Evolutionary conservation across 202 grass and related monocot genomes (phyloP).

Genomic region (Brachypodium distachyon): DNA sequence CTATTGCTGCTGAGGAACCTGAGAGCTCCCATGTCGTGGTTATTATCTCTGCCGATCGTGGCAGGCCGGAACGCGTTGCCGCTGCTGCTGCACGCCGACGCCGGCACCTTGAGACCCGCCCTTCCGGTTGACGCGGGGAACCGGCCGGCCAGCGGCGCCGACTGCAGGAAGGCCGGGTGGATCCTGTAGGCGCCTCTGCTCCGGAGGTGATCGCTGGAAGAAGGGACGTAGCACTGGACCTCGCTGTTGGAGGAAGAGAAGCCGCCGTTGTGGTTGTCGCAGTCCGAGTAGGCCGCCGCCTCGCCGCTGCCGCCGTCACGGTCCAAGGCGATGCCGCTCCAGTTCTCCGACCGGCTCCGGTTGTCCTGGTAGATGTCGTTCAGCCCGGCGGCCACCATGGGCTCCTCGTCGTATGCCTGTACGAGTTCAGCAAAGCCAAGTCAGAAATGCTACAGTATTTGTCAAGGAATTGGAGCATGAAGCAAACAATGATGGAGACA

Average conservation of each 20-base stretch:
- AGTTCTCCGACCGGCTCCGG: constrained; percentile 74
- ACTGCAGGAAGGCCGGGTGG: constrained; percentile 42
- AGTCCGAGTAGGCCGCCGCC: constrained; percentile 34
- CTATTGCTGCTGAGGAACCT: constrained; percentile 33
- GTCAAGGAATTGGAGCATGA: not conserved
- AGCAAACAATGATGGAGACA: not conserved
- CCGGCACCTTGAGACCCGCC: constrained; percentile 44
- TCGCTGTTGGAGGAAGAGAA: constrained; percentile 64
- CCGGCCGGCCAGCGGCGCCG: constrained; percentile 36
- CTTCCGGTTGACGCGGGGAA: constrained; percentile 35
- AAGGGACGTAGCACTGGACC: constrained; percentile 45
- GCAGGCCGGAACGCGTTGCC: constrained; percentile 58
- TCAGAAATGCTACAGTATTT: not conserved
- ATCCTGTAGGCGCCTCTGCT: constrained; percentile 38
- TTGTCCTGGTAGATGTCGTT: constrained; percentile 60
- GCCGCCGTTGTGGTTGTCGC: constrained; percentile 20
- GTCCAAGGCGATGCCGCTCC: constrained; percentile 43
- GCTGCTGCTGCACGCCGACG: constrained; percentile 48
- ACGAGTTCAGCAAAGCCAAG: not conserved
- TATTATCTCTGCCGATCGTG: constrained; percentile 42
- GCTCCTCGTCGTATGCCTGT: constrained; percentile 49
- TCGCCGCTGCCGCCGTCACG: constrained; percentile 22
- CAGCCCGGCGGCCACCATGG: not conserved
- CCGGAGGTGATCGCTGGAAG: constrained; percentile 44
- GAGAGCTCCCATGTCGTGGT: constrained; percentile 9